phyloP scores from a whole-genome alignment of 306 rosid species.

The Trifolium subterraneum region DNA sequence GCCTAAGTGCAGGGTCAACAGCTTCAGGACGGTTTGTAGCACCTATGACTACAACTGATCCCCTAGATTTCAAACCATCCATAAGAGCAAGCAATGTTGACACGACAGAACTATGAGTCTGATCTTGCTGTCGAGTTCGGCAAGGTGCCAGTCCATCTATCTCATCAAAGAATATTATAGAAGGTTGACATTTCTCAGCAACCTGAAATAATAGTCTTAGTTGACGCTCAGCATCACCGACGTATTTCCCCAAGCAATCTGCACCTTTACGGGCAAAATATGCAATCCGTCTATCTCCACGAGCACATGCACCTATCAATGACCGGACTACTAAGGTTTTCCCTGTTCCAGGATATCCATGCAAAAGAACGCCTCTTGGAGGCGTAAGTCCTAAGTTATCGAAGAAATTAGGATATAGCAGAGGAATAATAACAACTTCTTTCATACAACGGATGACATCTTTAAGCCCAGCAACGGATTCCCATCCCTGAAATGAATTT shows the following conservation, averaged over 20 bases:
- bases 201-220: constrained; percentile 95
- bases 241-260: constrained; percentile 97
- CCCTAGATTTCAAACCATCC: constrained; percentile 97
- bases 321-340: constrained; percentile 95
- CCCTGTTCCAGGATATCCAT: constrained; percentile 99
- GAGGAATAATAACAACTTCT: constrained; percentile 94
- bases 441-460: constrained; percentile 95
- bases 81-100: constrained; percentile 94
- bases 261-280: constrained; percentile 99
- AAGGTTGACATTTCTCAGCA: constrained; percentile 97
- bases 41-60: constrained; percentile 95
- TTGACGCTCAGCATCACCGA: constrained; percentile 99
- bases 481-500: constrained; percentile 90
- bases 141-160: constrained; percentile 97
- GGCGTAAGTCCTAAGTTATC: constrained; percentile 88
- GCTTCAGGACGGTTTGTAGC: constrained; percentile 99
- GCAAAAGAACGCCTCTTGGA: constrained; percentile 96
- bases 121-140: constrained; percentile 95
- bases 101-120: constrained; percentile 98
- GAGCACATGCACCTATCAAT: constrained; percentile 94
- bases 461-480: constrained; percentile 98
- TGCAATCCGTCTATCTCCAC: constrained; percentile 88
- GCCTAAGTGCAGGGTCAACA: constrained; percentile 91
- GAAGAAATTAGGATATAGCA: constrained; percentile 89
- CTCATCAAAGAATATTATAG: constrained; percentile 97